Evolutionary conservation across 2,329 filamentous ascomycete genomes (phyloP).

Genomic region (Colletotrichum caudatum): DNA sequence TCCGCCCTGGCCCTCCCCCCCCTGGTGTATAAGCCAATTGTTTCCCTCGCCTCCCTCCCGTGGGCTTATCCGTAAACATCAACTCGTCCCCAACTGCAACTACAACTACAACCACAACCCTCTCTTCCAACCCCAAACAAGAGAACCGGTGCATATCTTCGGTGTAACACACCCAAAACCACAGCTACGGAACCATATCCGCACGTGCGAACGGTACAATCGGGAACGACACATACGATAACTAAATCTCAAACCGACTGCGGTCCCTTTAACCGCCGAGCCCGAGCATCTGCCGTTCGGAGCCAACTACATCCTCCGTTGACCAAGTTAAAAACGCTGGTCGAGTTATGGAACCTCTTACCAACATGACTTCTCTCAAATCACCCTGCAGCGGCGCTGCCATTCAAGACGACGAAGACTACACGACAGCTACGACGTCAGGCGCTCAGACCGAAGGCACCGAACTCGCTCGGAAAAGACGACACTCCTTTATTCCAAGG

Average conservation of each 20-base stretch:
- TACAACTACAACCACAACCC: constrained; percentile 8
- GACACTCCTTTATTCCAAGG: constrained; percentile 69
- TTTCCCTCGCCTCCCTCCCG: constrained; percentile 38
- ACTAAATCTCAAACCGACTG: background rate
- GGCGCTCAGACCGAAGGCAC: constrained; percentile 53
- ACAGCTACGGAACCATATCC: constrained; percentile 11
- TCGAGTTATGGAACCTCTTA: constrained; percentile 37
- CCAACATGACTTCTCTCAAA: constrained; percentile 54
- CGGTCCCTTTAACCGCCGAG: constrained; percentile 21
- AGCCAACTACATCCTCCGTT: background rate
- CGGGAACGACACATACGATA: background rate
- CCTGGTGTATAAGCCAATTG: constrained; percentile 38
- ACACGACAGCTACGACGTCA: constrained; percentile 53
- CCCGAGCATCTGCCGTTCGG: constrained; percentile 13
- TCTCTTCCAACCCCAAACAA: background rate
- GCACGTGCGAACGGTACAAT: constrained; percentile 10
- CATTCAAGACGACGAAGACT: constrained; percentile 51
- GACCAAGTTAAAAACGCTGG: background rate
- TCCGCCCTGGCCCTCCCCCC: background rate
- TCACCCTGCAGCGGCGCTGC: constrained; percentile 52
- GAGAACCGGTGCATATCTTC: constrained; percentile 20
- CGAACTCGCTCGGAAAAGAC: constrained; percentile 56
- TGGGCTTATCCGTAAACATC: constrained; percentile 30
- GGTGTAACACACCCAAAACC: constrained; percentile 28
- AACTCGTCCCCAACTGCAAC: constrained; percentile 29